Base-by-base conservation (phyloP, 2,329 filamentous ascomycete species). In the Stagonosporopsis cucurbitacearum region DNA sequence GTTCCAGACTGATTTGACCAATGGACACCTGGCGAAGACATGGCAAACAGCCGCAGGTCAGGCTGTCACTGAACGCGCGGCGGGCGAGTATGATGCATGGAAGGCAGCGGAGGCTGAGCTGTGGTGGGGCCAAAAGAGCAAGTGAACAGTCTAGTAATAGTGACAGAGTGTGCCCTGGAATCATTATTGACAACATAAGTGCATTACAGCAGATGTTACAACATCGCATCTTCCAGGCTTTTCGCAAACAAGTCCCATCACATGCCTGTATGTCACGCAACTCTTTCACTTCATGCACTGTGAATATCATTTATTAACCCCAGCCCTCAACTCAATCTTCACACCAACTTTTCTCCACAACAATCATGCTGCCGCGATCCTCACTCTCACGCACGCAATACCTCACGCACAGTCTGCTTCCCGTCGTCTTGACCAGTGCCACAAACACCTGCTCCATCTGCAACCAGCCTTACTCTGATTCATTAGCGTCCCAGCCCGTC, bases 31-130 rank as follows among this genome's bases (percentile, higher is more conserved):
- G 60, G 80, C 82, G n/a, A 81, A 82, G 9, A 77, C 78, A 46
- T 89, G 85, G 85, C 77, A 83, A 54, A 75, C 74, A 2, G 76
- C 84, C 52, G 86, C 86, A 13, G 74, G 78, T 30, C 70, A 78
- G 60, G 86, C 86, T 1, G 79, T 81, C 46, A 65, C 78, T 46
- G 77, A 82, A 57, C 78, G 86, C 11, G 77, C 76, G 1, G 73
- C 75, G 0, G 86, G 86, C 0, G 77, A 78, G 6, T 88, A 83
- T 58, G 84, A 88, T 62, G 74, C 74, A 6, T 85, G 81, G 73
- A 82, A 86, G 68, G 80, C 81, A 41, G 69, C 75, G 41, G 80
- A 85, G 55, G 81, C 80, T 13, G 83, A 87, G 67, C 69, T 78
- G 51, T 84, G 82, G 61, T 87, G 84, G 82, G 84, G 84, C 0